Percentiles rank a stretch among this genome's conserved stretches.
Evolutionary conservation across 306 rosid genomes (phyloP).

Genomic region (Crataegus laevigata): DNA sequence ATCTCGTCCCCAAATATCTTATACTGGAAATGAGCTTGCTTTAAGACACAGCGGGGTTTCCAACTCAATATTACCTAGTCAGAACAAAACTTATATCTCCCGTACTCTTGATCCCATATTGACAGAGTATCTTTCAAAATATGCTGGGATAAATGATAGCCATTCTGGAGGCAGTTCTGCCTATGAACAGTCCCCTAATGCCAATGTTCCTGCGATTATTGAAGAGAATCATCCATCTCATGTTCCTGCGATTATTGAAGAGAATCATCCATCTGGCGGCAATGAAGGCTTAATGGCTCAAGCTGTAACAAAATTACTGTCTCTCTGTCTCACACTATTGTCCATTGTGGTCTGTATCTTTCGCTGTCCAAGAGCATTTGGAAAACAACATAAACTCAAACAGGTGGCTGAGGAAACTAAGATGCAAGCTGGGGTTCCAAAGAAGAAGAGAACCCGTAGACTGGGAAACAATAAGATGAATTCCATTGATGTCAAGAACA

Average conservation of each 20-base stretch:
- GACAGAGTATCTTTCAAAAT: neutral
- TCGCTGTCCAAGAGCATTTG: neutral
- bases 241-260: neutral
- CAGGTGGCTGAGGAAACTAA: constrained; percentile 9
- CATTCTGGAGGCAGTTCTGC: neutral
- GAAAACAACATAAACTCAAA: neutral
- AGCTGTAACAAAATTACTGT: neutral
- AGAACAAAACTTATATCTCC: constrained; percentile 4
- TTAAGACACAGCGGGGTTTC: neutral
- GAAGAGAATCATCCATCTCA: neutral
- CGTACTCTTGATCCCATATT: constrained; percentile 14
- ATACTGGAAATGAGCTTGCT: constrained; percentile 9
- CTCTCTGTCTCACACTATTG: constrained; percentile 1
- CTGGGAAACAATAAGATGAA: constrained; percentile 27
- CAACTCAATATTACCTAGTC: constrained; percentile 1
- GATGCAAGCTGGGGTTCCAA: constrained; percentile 16
- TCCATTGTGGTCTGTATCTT: constrained; percentile 7
- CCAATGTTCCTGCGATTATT: neutral
- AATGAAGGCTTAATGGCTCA: neutral
- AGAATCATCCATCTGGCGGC: neutral
- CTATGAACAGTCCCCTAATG: neutral
- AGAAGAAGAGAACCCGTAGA: constrained; percentile 38
- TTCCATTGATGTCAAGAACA: constrained; percentile 18
- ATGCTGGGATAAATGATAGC: neutral
- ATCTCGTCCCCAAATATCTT: constrained; percentile 1